Percentiles rank a stretch among this genome's conserved stretches.
Evolutionary conservation across 805 yeast genomes (phyloP).

Genomic region (Saccharomyces jurei): DNA sequence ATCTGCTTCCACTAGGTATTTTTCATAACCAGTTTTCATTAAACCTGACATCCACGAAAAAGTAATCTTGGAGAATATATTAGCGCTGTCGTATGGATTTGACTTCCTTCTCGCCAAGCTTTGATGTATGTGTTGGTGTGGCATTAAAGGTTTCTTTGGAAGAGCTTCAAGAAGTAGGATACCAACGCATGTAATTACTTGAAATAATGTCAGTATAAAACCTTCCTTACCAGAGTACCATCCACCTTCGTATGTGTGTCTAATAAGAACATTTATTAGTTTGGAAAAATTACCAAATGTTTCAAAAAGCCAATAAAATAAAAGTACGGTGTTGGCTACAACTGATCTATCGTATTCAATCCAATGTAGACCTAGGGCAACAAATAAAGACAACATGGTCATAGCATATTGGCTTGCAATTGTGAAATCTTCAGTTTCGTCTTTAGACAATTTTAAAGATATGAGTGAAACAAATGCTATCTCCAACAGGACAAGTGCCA

Average conservation of each 20-base stretch:
- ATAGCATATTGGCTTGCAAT: constrained; percentile 20
- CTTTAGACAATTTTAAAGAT: constrained; percentile 14
- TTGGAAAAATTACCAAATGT: constrained; percentile 41
- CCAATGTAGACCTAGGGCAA: constrained; percentile 54
- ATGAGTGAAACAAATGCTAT: constrained; percentile 23
- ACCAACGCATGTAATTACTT: constrained; percentile 26
- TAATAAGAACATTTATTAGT: constrained; percentile 32
- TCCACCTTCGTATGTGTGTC: constrained; percentile 27
- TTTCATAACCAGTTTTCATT: constrained; percentile 68
- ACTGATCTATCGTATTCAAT: constrained; percentile 60
- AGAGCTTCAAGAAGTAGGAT: constrained; percentile 32
- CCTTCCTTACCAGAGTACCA: constrained; percentile 21
- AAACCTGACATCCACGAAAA: constrained; percentile 88
- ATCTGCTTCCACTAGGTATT: constrained; percentile 48
- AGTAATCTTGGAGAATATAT: constrained; percentile 67
- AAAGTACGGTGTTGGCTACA: constrained; percentile 58
- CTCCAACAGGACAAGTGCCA: constrained; percentile 29
- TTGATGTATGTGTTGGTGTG: constrained; percentile 35
- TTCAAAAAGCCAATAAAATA: constrained; percentile 68
- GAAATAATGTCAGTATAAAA: constrained; percentile 29
- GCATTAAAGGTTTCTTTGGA: constrained; percentile 34
- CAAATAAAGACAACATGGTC: constrained; percentile 34
- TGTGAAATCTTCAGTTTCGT: constrained; percentile 14
- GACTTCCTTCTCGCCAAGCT: constrained; percentile 24
- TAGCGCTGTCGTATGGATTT: constrained; percentile 38